phyloP scores from a whole-genome alignment of 1,139 yeast species.

The Scheffersomyces quercinus region DNA sequence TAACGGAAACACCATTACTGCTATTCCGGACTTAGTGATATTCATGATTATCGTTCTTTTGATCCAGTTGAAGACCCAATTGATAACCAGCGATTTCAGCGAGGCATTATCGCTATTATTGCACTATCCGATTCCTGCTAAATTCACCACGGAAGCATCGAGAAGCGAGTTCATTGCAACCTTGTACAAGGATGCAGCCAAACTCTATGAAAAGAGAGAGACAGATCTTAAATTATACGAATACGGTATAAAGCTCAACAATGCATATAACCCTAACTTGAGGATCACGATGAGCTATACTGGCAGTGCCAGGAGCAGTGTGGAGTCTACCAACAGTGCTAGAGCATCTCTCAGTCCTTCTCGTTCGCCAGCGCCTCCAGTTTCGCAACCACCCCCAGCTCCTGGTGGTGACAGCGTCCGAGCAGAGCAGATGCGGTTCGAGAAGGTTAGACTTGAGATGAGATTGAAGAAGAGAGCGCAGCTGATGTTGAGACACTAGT shows the following conservation, averaged over 20 bases:
- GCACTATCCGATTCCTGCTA: constrained; percentile 52
- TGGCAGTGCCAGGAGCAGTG: constrained; percentile 18
- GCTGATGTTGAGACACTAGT: constrained; percentile 27
- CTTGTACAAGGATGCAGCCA: constrained; percentile 32
- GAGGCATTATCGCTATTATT: constrained; percentile 59
- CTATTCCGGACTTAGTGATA: constrained; percentile 44
- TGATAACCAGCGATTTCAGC: constrained; percentile 59
- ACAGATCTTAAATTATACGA: constrained; percentile 45
- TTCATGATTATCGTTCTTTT: constrained; percentile 53
- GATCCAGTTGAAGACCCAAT: constrained; percentile 49
- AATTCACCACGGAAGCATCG: constrained; percentile 10
- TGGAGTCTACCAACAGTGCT: constrained; percentile 12
- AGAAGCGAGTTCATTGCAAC: constrained; percentile 21
- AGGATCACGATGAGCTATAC: constrained; percentile 34
- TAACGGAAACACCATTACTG: constrained; percentile 15
- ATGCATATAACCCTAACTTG: constrained; percentile 36
- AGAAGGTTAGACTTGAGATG: constrained; percentile 45
- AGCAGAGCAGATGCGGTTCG: constrained; percentile 43
- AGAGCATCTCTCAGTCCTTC: constrained; percentile 12
- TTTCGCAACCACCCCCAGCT: constrained; percentile 11
- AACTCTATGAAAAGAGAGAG: constrained; percentile 27
- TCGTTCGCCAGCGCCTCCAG: constrained; percentile 12
- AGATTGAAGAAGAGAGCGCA: constrained; percentile 46
- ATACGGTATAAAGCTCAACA: constrained; percentile 37
- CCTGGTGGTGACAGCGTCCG: constrained; percentile 16